These are phyloP conservation scores for Pseudomicrostroma phylloplanum DNA, from an alignment of 1,284 basidiomycete genomes.

Conservation along the genomic window DNA sequence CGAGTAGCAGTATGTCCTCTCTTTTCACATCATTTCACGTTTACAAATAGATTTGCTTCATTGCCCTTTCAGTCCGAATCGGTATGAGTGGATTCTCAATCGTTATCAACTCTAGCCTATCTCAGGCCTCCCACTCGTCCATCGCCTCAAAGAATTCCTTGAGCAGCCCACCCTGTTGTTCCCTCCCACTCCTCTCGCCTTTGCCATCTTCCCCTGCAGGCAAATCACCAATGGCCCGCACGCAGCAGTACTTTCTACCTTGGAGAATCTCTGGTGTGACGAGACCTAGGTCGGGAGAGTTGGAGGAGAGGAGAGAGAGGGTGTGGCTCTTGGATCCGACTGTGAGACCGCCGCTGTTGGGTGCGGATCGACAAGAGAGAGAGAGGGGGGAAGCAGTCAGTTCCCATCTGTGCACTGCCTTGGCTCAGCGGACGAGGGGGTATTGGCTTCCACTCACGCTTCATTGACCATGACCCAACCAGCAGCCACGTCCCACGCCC, in stretches of 20 bases:
- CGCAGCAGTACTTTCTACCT: conserved; percentile 78
- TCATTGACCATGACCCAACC: conserved; percentile 11
- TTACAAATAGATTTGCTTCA: no score
- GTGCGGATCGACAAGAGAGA: no score
- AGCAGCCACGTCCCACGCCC: conserved; percentile 34
- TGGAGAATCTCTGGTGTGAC: conserved; percentile 66
- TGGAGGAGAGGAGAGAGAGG: conserved; percentile 19
- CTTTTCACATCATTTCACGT: no score
- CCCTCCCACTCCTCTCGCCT: conserved; percentile 60
- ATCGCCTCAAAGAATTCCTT: conserved; percentile 77
- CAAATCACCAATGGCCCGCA: conserved; percentile 54
- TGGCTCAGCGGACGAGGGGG: conserved; percentile 22
- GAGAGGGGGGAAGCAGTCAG: no score
- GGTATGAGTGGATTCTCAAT: no score
- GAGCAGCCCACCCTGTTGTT: conserved; percentile 73
- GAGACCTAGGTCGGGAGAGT: conserved; percentile 54
- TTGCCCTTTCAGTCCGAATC: no score
- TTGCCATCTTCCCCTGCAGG: conserved; percentile 2
- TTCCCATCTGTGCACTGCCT: no score
- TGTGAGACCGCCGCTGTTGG: conserved; percentile 9
- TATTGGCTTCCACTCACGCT: conserved; percentile 56
- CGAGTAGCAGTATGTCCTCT: no score
- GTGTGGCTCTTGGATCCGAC: conserved; percentile 24
- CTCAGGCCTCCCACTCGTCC: conserved; percentile 60
- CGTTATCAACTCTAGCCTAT: no score